Base-by-base conservation (phyloP, 345 rosid genomes). In the Hibiscus syriacus region DNA sequence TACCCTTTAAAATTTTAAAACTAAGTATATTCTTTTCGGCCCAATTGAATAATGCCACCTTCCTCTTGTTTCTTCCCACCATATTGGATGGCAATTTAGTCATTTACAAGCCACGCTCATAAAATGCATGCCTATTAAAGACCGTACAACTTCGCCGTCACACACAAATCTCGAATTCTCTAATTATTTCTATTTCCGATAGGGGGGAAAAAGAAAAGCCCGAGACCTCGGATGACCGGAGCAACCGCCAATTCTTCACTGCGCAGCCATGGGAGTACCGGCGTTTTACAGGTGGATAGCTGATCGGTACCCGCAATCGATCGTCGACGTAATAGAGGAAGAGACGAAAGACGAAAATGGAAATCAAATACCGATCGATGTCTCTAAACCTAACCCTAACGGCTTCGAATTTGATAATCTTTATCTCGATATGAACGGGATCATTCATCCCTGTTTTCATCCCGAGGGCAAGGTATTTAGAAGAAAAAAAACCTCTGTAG, bases 211-310 rank as follows among this genome's bases (percentile, higher is more conserved):
- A 13, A 27, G 4, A 19, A 8, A 3, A 13, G 3, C 23, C 13
- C 27, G 13, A 59, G 16, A 19, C 14, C n/a, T 3, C 14, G 32
- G 19, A 55, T 65, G 64, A 55, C 50, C 65, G 45, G 45, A 66
- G 39, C 20, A 25, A 20, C 67, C 23, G 14, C 14, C 23, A 63
- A 43, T 25, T 54, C 54, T 64, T 45, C 23, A 30, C n/a, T 22
- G 54, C 13, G 14, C 65, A 30, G 55, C 72, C 70, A 95, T 95
- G 99, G 99, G 99, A 22, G 98, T 95, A 3, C 99, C 99, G 2
- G 96, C 98, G 69, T 95, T 95, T 68, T 92, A 90, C 84, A 73
- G 87, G 82, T 92, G 97, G 97, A 89, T 95, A 20, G 96, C 94
- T 17, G 98, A 95, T 82, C 89, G 98, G 27, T 95, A 90, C 73